phyloP scores from a whole-genome alignment of 2,329 filamentous ascomycete species.

The Pseudocercospora musae region DNA sequence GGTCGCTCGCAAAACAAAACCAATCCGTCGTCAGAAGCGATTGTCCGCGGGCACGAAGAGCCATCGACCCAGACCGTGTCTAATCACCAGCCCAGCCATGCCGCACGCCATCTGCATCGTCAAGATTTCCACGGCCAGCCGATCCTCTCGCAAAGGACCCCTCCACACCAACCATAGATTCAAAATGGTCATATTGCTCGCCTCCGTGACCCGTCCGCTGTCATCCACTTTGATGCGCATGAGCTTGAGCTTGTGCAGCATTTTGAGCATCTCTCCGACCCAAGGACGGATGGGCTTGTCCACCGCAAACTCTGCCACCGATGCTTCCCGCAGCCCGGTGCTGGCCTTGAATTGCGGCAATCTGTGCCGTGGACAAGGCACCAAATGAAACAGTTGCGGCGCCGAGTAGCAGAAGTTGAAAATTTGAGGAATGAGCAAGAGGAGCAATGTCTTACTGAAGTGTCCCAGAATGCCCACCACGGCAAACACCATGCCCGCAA shows the following conservation, averaged over 20 bases:
- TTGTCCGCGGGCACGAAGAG: conserved; percentile 87
- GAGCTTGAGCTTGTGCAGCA: conserved; percentile 67
- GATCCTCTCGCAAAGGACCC: conserved; percentile 84
- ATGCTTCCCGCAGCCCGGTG: conserved; percentile 82
- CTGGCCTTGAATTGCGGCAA: conserved; percentile 83
- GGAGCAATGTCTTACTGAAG: conserved; percentile 92
- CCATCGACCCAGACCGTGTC: conserved; percentile 80
- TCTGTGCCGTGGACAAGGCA: conserved; percentile 90
- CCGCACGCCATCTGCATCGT: conserved; percentile 74
- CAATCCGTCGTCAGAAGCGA: conserved; percentile 20
- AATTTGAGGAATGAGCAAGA: conserved; percentile 88
- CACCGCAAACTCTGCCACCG: conserved; percentile 65
- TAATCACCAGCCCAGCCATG: conserved; percentile 75
- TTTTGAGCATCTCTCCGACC: conserved; percentile 61
- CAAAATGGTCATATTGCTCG: conserved; percentile 85
- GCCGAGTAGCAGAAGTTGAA: conserved; percentile 95
- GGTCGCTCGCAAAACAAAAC: conserved; percentile 7
- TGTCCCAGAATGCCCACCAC: conserved; percentile 95
- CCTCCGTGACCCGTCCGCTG: conserved; percentile 70
- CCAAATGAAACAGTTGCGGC: conserved; percentile 83
- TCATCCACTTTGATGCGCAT: conserved; percentile 66
- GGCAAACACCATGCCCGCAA: conserved; percentile 97
- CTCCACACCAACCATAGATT: conserved; percentile 97
- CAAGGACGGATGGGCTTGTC: conserved; percentile 65
- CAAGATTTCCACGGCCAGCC: conserved; percentile 74